Base-by-base conservation (phyloP, 192 early-diverging fungal genomes). In the Paraglomus brasilianum region DNA sequence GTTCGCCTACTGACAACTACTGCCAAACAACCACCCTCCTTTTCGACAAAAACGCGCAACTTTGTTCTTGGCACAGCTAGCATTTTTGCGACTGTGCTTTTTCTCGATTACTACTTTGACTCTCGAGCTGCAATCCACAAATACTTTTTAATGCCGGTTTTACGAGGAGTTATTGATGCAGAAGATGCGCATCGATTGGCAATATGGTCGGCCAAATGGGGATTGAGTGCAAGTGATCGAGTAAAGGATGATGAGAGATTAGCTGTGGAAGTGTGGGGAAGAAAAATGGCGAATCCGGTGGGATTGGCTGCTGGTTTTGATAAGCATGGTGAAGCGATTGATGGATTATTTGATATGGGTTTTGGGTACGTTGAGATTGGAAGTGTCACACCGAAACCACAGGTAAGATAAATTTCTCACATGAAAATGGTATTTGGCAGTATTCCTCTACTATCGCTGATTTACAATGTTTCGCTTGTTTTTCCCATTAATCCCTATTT, bases 361-460 rank as follows among this genome's bases (percentile, higher is more conserved):
- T 96, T 95, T 75, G 93, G 93, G 14, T 71, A 84, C 30, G 93
- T 96, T n/a, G 95, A 96, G 75, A 83, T 96, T 21, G 95, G 95
- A 46, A 89, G 86, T 72, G 85, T 96, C 24, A 95, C 93, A 17
- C 95, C 95, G 5, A 66, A 77, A 62, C 86, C 93, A 9, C 95
- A 96, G 82, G 83, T 83, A 80, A 43, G 43, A 17, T 19, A 30
- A 68, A 1, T 30, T 30, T 30, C 30, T 13, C 17, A 22, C 71
- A n/a, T 13, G 14, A 21, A 9, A 11, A 39, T 9, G 11, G 44
- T 43, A 10, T 43, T 39, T 43, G 19, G 45, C 13, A 30, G 45
- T 56, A n/a, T 14, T 15, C 3, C 8, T 9, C 17, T 6, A 66
- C 1, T 7, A 14, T 13, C 70, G 15, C 15, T 43, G 9, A 19